Percentiles rank a stretch among this genome's conserved stretches.
phyloP scores from a whole-genome alignment of 108 stramenopile genomes.

The Fistulifera pelliculosa region DNA sequence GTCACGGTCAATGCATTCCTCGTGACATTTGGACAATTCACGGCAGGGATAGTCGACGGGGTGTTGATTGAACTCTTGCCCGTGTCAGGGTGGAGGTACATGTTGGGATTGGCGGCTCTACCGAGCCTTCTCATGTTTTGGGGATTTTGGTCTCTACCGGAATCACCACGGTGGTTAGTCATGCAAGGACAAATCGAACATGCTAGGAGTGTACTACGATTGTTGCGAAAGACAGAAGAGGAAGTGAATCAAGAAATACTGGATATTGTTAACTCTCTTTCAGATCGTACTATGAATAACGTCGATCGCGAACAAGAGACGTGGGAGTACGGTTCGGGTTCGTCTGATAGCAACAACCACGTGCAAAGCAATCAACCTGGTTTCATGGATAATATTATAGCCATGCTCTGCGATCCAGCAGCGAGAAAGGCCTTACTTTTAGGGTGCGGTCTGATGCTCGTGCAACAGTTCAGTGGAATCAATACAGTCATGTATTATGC shows the following conservation, averaged over 20 bases:
- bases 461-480: constrained; percentile 84
- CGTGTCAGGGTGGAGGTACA: constrained; percentile 61
- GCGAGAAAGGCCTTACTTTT: constrained; percentile 52
- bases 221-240: constrained; percentile 23
- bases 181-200: constrained; percentile 35
- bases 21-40: constrained; percentile 73
- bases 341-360: not conserved
- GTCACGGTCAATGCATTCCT: constrained; percentile 71
- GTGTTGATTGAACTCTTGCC: constrained; percentile 16
- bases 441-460: constrained; percentile 78
- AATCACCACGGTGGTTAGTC: constrained; percentile 81
- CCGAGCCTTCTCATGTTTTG: constrained; percentile 41
- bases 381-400: constrained; percentile 12
- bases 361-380: not conserved
- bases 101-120: constrained; percentile 70
- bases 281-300: not conserved
- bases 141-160: constrained; percentile 61
- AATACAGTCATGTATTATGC: constrained; percentile 93
- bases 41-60: constrained; percentile 75
- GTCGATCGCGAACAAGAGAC: not conserved
- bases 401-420: constrained; percentile 33
- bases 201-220: constrained; percentile 43
- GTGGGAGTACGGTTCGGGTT: not conserved
- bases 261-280: constrained; percentile 25
- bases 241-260: constrained; percentile 30